Evolutionary conservation across 495 filamentous ascomycete species (phyloP).

Genomic region (Aspergillus biplanus): DNA sequence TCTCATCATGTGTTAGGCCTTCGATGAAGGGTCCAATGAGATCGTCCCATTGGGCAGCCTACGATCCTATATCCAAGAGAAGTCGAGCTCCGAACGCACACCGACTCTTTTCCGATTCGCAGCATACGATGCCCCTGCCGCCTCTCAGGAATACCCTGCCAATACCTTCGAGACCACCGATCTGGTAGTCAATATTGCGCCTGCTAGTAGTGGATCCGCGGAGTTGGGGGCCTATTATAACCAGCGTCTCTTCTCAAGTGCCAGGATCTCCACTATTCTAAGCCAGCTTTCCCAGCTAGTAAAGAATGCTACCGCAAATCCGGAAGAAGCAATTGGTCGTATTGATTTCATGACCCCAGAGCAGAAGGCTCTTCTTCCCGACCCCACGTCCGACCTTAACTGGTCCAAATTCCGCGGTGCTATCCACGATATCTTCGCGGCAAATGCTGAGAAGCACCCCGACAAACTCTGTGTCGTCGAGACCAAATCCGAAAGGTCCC

Average conservation of each 20-base stretch:
- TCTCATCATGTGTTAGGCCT: slow-evolving; percentile 32
- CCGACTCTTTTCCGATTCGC: slow-evolving; percentile 54
- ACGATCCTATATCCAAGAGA: slow-evolving; percentile 49
- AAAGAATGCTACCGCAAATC: slow-evolving; percentile 45
- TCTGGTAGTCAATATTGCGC: slow-evolving; percentile 49
- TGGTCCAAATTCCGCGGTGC: slow-evolving; percentile 82
- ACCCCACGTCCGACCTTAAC: slow-evolving; percentile 76
- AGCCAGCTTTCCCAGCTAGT: slow-evolving; percentile 50
- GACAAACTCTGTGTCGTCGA: slow-evolving; percentile 82
- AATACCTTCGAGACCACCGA: slow-evolving; percentile 52
- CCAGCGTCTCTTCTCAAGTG: slow-evolving; percentile 54
- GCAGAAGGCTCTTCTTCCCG: slow-evolving; percentile 58
- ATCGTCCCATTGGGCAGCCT: slow-evolving; percentile 51
- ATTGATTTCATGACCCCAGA: slow-evolving; percentile 54
- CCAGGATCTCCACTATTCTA: slow-evolving; percentile 49
- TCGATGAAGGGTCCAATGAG: slow-evolving; percentile 48
- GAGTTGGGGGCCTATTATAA: slow-evolving; percentile 55
- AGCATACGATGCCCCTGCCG: slow-evolving; percentile 52
- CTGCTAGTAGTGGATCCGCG: slow-evolving; percentile 31
- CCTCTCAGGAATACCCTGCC: slow-evolving; percentile 50
- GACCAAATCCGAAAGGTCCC: slow-evolving; percentile 64
- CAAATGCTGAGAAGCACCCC: slow-evolving; percentile 74
- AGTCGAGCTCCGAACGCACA: slow-evolving; percentile 43
- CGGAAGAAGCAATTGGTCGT: slow-evolving; percentile 48
- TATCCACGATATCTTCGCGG: slow-evolving; percentile 77